Evolutionary conservation across 495 filamentous ascomycete species (phyloP), one percentile per base, ranked within the genome.

Genomic region (Penicillium malachiteum): DNA sequence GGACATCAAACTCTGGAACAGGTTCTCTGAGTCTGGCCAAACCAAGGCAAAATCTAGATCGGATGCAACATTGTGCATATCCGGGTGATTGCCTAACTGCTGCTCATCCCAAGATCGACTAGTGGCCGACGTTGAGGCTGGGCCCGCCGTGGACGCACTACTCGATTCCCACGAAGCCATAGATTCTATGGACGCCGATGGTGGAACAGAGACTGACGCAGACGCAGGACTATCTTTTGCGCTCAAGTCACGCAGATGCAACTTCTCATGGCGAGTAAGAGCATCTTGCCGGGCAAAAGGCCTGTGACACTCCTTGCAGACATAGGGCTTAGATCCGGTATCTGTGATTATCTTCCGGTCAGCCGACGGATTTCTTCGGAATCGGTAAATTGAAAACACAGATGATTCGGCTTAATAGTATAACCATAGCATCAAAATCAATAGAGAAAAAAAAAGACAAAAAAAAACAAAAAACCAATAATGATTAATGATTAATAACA

Each of bases 281-380:
- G 77, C 75, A 65, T 79, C 77, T 51, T 78, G 74, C 17, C 77
- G 65, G 11, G 74, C 73, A 61, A 79, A 79, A 0, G 75, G 70
- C 21, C 77, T 65, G 17, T 66, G 57, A 52, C 76, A 78, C 42
- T 71, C 64, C 59, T 72, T 72, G 57, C 76, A 79, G 44, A 70
- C 62, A 44, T 67, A 79, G 31, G 76, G 76, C 56, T 75, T 75
- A 12, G 73, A 71, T 41, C 76, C 76, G 34, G 76, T 78, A 63
- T 79, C 76, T 79, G 60, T n/a, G 43, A 21, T 4, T 13, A 18
- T 14, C 26, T 47, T 50, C 18, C 53, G 45, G 60, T 71, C 41
- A 66, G 65, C 50, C 31, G 30, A 55, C 31, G 44, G 50, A 43
- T n/a, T 60, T 34, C 37, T 50, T 58, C 43, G 18, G 21, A 47